phyloP scores from a whole-genome alignment of 2,329 filamentous ascomycete genomes.

The Cladosporium sp. region DNA sequence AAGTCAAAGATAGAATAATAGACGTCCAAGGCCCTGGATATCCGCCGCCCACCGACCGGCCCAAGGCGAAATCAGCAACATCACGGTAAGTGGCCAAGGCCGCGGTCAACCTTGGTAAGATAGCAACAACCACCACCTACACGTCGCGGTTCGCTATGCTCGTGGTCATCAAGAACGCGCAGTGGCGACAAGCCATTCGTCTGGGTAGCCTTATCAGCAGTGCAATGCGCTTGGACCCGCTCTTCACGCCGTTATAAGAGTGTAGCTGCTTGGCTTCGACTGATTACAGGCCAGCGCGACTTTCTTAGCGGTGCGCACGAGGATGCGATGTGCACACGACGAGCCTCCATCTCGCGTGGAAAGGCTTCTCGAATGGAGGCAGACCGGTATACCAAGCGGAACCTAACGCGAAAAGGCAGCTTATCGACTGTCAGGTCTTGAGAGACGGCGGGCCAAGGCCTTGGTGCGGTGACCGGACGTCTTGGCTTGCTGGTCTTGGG shows the following conservation, averaged over 20 bases:
- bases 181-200: conserved; percentile 5
- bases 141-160: background rate
- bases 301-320: conserved; percentile 1
- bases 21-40: conserved; percentile 8
- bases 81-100: conserved; percentile 3
- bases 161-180: background rate
- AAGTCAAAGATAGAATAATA: background rate
- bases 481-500: conserved; percentile 8
- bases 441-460: conserved; percentile 9
- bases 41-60: conserved; percentile 1
- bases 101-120: conserved; percentile 8
- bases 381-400: conserved; percentile 8
- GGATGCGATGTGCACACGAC: background rate
- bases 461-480: conserved; percentile 4
- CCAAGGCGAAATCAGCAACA: conserved; percentile 5
- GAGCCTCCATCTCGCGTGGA: conserved; percentile 4
- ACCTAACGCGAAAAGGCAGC: conserved; percentile 11
- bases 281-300: conserved; percentile 1
- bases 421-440: conserved; percentile 10
- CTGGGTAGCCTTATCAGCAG: conserved; percentile 10
- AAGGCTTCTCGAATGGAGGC: conserved; percentile 6
- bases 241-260: conserved; percentile 2
- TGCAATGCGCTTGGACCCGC: conserved; percentile 6
- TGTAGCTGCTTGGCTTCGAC: conserved; percentile 5
- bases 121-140: background rate